These are phyloP conservation scores for Oryza coarctata DNA, from an alignment of 176 grass and related monocot genomes.

Conservation along the genomic window DNA sequence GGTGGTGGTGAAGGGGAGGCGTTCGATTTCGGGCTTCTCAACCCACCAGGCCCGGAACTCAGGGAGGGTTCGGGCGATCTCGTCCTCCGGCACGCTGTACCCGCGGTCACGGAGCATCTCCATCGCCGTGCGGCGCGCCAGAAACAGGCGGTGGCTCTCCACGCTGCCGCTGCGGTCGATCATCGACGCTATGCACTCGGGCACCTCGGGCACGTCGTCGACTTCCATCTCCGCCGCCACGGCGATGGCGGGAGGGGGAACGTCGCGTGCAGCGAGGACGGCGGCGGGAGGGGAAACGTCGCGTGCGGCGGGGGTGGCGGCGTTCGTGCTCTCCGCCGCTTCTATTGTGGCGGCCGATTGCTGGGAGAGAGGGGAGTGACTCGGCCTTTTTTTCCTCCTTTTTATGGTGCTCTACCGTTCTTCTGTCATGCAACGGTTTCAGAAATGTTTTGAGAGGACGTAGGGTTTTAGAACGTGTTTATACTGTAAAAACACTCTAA, in stretches of 20 bases:
- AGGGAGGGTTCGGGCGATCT: conserved; percentile 56
- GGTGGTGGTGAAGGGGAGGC: conserved; percentile 55
- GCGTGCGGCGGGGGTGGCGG: not conserved
- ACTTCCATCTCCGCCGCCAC: not conserved
- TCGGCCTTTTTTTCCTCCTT: not conserved
- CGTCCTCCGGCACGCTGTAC: conserved; percentile 46
- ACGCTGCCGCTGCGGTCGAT: conserved; percentile 50
- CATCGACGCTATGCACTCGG: conserved; percentile 60
- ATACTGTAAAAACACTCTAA: not conserved
- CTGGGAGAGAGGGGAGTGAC: not conserved
- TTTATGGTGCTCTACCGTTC: not conserved
- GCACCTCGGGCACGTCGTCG: conserved; percentile 24
- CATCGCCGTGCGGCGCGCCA: conserved; percentile 74
- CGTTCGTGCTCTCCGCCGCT: not conserved
- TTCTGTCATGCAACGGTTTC: too few relatives aligned
- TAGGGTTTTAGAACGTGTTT: not conserved
- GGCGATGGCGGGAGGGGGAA: not conserved
- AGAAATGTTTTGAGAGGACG: fast-evolving
- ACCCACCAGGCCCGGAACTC: conserved; percentile 80
- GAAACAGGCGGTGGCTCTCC: conserved; percentile 79
- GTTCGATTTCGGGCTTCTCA: conserved; percentile 35
- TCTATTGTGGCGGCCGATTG: not conserved
- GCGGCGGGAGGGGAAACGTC: not conserved
- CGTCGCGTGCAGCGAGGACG: not conserved
- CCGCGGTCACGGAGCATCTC: conserved; percentile 93